These are phyloP conservation scores for Pharnaceum exiguum DNA, from an alignment of 148 eudicot species.

Conservation along the genomic window DNA sequence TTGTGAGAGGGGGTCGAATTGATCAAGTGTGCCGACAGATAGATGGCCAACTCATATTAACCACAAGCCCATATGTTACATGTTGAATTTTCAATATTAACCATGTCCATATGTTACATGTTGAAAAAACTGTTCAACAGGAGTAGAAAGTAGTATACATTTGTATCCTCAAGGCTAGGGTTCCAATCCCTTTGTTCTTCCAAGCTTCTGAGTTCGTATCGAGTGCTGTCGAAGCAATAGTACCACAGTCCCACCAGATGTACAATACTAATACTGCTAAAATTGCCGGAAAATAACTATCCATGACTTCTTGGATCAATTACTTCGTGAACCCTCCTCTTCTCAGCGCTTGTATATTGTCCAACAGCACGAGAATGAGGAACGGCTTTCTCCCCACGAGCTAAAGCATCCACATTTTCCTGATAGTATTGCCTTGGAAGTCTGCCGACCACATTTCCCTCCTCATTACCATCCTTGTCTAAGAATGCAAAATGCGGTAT, in stretches of 20 bases:
- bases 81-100: too few relatives aligned
- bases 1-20: too few relatives aligned
- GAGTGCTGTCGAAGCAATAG: too few relatives aligned
- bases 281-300: conserved; percentile 11
- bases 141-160: too few relatives aligned
- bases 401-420: conserved; percentile 86
- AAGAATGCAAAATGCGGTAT: conserved; percentile 97
- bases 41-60: too few relatives aligned
- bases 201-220: too few relatives aligned
- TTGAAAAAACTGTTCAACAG: too few relatives aligned
- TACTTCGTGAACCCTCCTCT: conserved; percentile 70
- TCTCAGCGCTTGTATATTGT: conserved; percentile 74
- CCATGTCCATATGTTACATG: too few relatives aligned
- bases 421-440: conserved; percentile 63
- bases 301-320: conserved; percentile 99
- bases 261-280: conserved; percentile 6
- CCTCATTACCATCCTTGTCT: conserved; percentile 83
- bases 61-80: too few relatives aligned
- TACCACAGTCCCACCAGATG: not conserved
- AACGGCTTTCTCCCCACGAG: conserved; percentile 59
- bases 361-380: conserved; percentile 96
- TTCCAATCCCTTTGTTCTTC: too few relatives aligned
- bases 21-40: too few relatives aligned
- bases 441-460: conserved; percentile 89
- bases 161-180: too few relatives aligned